Evolutionary conservation across 768 basidiomycete species (phyloP).

Genomic region (Boletus barrowsii): DNA sequence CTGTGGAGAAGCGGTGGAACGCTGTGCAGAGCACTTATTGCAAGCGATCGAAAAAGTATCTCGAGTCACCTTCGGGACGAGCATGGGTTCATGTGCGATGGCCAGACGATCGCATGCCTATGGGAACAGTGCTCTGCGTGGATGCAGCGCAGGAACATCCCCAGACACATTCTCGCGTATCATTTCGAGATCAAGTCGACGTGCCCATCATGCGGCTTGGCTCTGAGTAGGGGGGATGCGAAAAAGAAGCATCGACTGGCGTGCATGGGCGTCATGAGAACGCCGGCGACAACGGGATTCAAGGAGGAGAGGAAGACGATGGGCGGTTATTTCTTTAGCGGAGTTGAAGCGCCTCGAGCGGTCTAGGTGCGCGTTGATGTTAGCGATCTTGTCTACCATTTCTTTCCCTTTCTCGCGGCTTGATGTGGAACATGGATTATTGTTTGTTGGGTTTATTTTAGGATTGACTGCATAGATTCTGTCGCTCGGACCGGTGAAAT

Average conservation of each 20-base stretch:
- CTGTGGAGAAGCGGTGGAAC: slow-evolving; percentile 13
- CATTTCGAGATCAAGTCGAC: slow-evolving; percentile 24
- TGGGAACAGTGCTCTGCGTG: slow-evolving; percentile 14
- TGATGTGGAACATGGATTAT: too few species aligned
- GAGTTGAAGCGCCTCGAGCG: slow-evolving; percentile 10
- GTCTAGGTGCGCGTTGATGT: background rate
- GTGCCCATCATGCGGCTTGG: slow-evolving; percentile 15
- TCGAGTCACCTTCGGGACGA: slow-evolving; percentile 18
- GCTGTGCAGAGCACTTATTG: slow-evolving; percentile 13
- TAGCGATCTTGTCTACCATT: background rate
- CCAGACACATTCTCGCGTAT: slow-evolving; percentile 23
- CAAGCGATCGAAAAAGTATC: slow-evolving; percentile 18
- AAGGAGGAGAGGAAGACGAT: background rate
- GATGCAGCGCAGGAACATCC: slow-evolving; percentile 27
- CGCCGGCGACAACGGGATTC: background rate
- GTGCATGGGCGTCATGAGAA: slow-evolving; percentile 4
- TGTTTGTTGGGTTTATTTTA: too few species aligned
- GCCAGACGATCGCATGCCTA: slow-evolving; percentile 5
- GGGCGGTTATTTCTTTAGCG: slow-evolving; percentile 7
- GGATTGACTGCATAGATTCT: too few species aligned
- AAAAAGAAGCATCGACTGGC: slow-evolving; percentile 18
- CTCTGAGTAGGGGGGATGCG: slow-evolving; percentile 23
- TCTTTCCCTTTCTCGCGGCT: too few species aligned
- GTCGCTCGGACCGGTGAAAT: too few species aligned
- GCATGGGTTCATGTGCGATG: slow-evolving; percentile 22